Base-by-base conservation (phyloP, 1,284 basidiomycete species). In the Fomitopsis palustris region DNA sequence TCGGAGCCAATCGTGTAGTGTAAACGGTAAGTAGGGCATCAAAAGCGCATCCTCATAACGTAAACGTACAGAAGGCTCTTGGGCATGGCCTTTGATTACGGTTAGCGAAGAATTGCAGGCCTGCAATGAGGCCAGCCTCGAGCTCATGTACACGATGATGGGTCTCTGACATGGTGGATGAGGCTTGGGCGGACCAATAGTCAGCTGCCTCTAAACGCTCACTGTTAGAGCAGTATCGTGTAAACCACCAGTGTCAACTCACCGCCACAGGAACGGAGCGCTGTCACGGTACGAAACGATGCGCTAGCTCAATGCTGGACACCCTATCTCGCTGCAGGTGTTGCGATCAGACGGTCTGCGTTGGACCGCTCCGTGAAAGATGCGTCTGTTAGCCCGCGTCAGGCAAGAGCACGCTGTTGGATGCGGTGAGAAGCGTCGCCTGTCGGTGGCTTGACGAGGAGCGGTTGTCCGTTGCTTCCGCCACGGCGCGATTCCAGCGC, bases 361-460 rank as follows among this genome's bases (percentile, higher is more conserved):
- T n/a, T n/a, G 4, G 45, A 4, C 42, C 5, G 25, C 23, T 10
- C 7, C 4, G 6, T 23, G 21, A 29, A 17, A 27, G 21, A 47
- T 29, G 17, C 16, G 10, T 37, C 4, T 37, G 12, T 37, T 14
- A 37, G 7, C n/a, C n/a, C n/a, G n/a, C 12, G 31, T 25, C 23
- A 27, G 43, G 23, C 43, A 5, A 27, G 55, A 55, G 56, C 56
- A 53, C 53, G 41, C 31, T 19, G 17, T 27, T 53, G 43, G 56
- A 45, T 8, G 21, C 17, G 27, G 53, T 57, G 55, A 37, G 17
- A 21, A 25, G 42, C 19, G 42, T 45, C 42, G 42, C 21, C 17
- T 54, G 55, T 12, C 31, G 17, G 42, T 19, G 10, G n/a, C 4
- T 29, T 54, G 55, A 19, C 49, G 17, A 33, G 21, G 17, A 12